These are phyloP conservation scores for Phaeosphaeria sp. DNA, from an alignment of 2,329 filamentous ascomycete genomes.

Conservation along the genomic window DNA sequence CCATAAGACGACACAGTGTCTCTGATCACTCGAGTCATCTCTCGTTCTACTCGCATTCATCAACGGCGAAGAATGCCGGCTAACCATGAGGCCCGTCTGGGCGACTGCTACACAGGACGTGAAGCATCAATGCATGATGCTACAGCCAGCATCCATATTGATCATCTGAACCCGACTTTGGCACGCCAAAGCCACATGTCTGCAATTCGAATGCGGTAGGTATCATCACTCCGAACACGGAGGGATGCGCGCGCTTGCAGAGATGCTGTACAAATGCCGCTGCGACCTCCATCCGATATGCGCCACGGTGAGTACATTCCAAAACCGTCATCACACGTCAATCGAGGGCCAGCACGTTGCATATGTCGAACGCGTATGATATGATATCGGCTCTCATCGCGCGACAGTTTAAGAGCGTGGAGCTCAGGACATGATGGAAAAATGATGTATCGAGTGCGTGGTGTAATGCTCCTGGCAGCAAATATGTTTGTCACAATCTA, in stretches of 20 bases:
- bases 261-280: no score
- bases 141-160: constrained; percentile 31
- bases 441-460: background rate
- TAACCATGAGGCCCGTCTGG: constrained; percentile 36
- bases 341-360: background rate
- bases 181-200: background rate
- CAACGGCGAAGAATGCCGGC: constrained; percentile 9
- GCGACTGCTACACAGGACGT: constrained; percentile 37
- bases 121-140: constrained; percentile 28
- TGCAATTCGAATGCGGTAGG: background rate
- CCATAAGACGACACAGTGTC: constrained; percentile 1
- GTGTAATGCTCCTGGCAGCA: background rate
- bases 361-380: background rate
- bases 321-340: background rate
- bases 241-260: background rate
- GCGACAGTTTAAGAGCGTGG: background rate
- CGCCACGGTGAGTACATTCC: background rate
- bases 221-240: background rate
- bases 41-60: background rate
- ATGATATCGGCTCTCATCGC: background rate
- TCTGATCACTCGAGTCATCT: background rate
- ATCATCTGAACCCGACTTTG: constrained; percentile 8
- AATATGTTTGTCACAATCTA: background rate
- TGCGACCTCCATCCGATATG: background rate
- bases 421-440: background rate